A percentile compares a stretch with the other conserved stretches of the same genome.
Conservation (phyloP, 2,329 filamentous ascomycete species). For the Clonostachys byssicola region DNA sequence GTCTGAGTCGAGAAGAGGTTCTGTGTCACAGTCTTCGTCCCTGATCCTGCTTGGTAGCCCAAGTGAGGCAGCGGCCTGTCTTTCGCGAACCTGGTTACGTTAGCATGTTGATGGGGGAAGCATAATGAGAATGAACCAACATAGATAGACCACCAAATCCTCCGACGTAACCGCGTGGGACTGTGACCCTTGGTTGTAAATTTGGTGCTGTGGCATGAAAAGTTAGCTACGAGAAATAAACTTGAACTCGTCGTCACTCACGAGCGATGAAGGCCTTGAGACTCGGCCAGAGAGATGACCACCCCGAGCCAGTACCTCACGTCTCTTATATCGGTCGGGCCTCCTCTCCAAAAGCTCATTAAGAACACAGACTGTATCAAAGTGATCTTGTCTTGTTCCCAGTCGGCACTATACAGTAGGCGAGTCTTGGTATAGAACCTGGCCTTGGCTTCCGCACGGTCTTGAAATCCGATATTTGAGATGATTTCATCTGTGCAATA, state of each 20-base stretch:
- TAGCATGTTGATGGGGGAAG: background rate
- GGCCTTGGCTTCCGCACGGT: constrained; percentile 44
- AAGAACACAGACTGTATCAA: constrained; percentile 48
- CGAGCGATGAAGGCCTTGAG: constrained; percentile 37
- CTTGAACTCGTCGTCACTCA: constrained; percentile 6
- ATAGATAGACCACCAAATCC: constrained; percentile 52
- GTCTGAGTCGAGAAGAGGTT: constrained; percentile 21
- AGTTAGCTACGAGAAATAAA: too few relatives aligned
- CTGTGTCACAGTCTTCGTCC: constrained; percentile 32
- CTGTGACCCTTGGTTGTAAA: constrained; percentile 14
- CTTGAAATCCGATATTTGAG: constrained; percentile 35
- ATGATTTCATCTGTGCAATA: constrained; percentile 44
- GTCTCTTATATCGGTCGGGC: constrained; percentile 41
- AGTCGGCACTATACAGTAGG: constrained; percentile 47
- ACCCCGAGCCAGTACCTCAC: constrained; percentile 44
- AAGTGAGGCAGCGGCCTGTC: constrained; percentile 27
- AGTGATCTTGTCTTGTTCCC: constrained; percentile 43
- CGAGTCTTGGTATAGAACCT: constrained; percentile 44
- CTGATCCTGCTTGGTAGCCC: constrained; percentile 28
- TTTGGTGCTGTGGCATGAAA: constrained; percentile 10
- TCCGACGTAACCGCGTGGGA: constrained; percentile 27
- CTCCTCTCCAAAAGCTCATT: constrained; percentile 51
- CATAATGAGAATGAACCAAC: constrained; percentile 19
- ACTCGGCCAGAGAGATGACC: constrained; percentile 46
- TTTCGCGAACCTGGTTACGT: constrained; percentile 21